Conservation (phyloP, 352 stramenopile species). For the Poterioochromonas sp. region DNA sequence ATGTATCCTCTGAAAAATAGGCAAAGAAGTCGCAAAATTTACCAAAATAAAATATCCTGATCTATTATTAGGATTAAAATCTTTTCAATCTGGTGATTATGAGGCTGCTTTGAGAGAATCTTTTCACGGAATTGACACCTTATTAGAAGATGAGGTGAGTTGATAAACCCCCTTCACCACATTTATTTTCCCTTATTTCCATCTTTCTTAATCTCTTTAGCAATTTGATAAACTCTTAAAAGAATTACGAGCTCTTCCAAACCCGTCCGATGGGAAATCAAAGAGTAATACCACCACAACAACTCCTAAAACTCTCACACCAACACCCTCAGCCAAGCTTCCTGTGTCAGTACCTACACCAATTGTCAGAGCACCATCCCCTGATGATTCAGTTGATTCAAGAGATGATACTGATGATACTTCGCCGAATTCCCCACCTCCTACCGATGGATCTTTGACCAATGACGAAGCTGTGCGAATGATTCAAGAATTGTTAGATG, state of each 20-base stretch:
- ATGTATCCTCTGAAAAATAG: neutral
- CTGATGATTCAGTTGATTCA: too few relatives aligned
- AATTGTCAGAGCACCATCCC: too few relatives aligned
- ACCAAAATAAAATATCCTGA: conserved; percentile 28
- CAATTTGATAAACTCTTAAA: neutral
- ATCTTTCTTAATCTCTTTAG: neutral
- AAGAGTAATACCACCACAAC: too few relatives aligned
- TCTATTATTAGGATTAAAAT: neutral
- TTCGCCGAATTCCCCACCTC: too few relatives aligned
- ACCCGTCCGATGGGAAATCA: conserved; percentile 16
- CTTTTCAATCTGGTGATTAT: neutral
- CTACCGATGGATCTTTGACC: neutral
- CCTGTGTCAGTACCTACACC: too few relatives aligned
- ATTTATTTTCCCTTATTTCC: neutral
- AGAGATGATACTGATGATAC: too few relatives aligned
- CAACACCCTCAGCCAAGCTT: neutral
- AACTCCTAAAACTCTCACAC: neutral
- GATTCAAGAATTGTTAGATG: neutral
- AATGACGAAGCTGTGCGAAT: neutral
- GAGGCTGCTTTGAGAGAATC: conserved; percentile 15
- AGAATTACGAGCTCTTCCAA: neutral
- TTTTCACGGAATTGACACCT: conserved; percentile 35
- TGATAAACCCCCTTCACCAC: neutral
- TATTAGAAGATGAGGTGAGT: conserved; percentile 7
- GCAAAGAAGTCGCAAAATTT: conserved; percentile 36